Conservation (phyloP, 331 rosid genomes). For the Malus hybrid region DNA sequence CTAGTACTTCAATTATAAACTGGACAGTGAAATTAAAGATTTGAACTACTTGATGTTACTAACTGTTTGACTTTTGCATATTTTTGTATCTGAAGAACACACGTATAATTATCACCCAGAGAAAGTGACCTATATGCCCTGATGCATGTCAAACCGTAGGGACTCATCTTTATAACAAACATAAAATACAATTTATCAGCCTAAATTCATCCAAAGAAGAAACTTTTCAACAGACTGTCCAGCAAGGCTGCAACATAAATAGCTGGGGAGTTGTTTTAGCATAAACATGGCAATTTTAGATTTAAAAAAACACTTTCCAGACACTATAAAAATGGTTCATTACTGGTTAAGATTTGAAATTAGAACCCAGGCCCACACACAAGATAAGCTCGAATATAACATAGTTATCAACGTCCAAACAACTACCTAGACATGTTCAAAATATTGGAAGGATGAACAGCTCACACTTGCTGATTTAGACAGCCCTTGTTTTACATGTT, state of each 20-base stretch:
- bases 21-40: neutral
- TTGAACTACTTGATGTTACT: neutral
- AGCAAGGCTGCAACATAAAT: neutral
- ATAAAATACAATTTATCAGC: neutral
- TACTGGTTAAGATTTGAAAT: neutral
- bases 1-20: constrained; percentile 2
- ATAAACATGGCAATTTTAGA: neutral
- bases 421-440: neutral
- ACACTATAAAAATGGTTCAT: neutral
- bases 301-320: neutral
- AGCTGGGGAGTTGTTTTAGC: neutral
- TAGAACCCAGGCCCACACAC: neutral
- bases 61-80: neutral
- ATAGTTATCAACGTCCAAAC: neutral
- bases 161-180: neutral
- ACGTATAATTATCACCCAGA: neutral
- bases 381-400: neutral
- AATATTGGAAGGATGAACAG: neutral
- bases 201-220: neutral
- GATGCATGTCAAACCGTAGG: neutral
- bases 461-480: neutral
- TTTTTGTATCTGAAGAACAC: neutral
- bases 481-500: neutral
- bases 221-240: neutral
- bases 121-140: neutral